These are phyloP conservation scores for Aschersonia sp. DNA, from an alignment of 2,329 filamentous ascomycete species.

Conservation along the genomic window DNA sequence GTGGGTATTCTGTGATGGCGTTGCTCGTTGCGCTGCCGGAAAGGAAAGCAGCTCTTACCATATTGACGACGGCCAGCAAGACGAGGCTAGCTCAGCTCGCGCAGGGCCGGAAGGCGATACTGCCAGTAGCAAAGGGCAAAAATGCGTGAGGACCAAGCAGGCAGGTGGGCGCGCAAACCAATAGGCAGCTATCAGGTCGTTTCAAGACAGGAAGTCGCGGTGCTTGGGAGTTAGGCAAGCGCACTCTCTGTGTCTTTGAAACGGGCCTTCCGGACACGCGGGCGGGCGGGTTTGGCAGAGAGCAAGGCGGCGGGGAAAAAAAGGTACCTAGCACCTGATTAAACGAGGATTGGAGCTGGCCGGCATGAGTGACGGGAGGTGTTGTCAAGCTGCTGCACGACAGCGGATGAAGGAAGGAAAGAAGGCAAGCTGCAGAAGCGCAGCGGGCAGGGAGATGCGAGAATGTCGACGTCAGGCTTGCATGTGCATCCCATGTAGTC, in stretches of 20 bases:
- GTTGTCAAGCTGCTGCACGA: not conserved
- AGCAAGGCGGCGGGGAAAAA: not conserved
- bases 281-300: not conserved
- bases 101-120: conserved; percentile 1
- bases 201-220: not conserved
- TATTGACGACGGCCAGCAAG: conserved; percentile 4
- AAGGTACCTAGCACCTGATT: not conserved
- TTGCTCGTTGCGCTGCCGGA: not conserved
- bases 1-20: too few relatives aligned
- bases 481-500: not conserved
- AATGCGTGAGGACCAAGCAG: not conserved
- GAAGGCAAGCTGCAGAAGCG: too few relatives aligned
- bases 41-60: conserved; percentile 2
- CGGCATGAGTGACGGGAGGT: not conserved
- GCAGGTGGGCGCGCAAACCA: too few relatives aligned
- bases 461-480: conserved; percentile 3
- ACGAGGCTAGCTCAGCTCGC: conserved; percentile 2
- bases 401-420: too few relatives aligned
- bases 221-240: not conserved
- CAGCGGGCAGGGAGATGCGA: conserved; percentile 1
- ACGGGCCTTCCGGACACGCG: conserved; percentile 2
- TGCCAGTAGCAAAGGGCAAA: not conserved
- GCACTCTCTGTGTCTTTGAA: not conserved
- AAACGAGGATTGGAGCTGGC: not conserved
- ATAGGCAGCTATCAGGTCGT: too few relatives aligned